Evolutionary conservation across 495 filamentous ascomycete genomes (phyloP), one percentile per base, ranked within the genome.

Genomic region (Neurospora sp.): DNA sequence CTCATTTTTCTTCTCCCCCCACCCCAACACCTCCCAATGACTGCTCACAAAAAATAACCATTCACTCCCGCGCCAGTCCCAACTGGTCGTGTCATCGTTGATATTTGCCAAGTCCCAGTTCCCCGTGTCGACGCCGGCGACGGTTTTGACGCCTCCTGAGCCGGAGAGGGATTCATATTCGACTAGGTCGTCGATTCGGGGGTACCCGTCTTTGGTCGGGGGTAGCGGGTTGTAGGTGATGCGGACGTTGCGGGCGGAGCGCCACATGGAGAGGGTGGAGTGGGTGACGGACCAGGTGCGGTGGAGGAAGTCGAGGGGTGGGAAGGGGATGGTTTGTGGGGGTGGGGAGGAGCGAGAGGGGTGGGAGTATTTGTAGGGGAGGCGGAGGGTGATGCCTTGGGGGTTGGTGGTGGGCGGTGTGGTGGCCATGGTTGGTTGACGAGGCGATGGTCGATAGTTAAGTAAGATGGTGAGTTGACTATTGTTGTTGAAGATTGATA

Each of bases 221-320:
- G 84, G 78, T 1, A 90, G 84, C 0, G 84, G 79, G 10, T 76
- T 83, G 83, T 94, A 94, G 44, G 89, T 91, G 75, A 94, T 94
- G 72, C 85, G 85, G 69, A 94, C 91, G 81, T 94, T 94, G 77
- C 88, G 89, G 48, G 88, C 87, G 40, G 82, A 82, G 71, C 85
- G 84, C 92, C 92, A 94, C 86, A 94, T 91, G 27, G 88, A 86
- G 3, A 96, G 88, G 40, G 90, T 94, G 12, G 90, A 91, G 83
- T 92, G 89, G 18, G 90, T 91, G 31, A 94, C 91, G 77, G 88
- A 83, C 92, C 92, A 94, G 70, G 89, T 91, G 35, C 90, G 85
- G 42, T 81, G 76, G 70, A 95, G 87, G 83, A 87, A 93, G 53
- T 82, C 75, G 70, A 88, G 84, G 27, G 87, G 77, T 10, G 91